A percentile compares a stretch with the other conserved stretches of the same genome.
Evolutionary conservation across 352 stramenopile genomes (phyloP).

Genomic region (Phytophthora rubi): DNA sequence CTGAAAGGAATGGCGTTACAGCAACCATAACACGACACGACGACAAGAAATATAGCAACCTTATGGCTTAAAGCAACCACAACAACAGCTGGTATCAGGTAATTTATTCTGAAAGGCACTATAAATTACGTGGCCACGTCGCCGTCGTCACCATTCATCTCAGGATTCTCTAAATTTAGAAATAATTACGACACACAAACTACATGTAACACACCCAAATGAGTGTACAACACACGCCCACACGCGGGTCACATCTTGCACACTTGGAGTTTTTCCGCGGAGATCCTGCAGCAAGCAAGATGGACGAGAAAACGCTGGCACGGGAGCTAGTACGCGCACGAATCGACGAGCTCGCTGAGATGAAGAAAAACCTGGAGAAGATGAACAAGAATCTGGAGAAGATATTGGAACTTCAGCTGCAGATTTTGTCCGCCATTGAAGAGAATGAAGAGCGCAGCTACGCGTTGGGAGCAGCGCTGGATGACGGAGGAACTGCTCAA

Average conservation of each 20-base stretch:
- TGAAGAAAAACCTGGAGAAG: not conserved
- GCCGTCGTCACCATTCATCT: not conserved
- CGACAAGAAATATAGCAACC: not conserved
- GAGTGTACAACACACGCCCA: too few species aligned
- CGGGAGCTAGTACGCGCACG: not conserved
- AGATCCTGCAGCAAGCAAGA: not conserved
- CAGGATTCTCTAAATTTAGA: not conserved
- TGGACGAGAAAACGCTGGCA: not conserved
- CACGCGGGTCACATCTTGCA: not conserved
- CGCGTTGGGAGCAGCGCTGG: not conserved
- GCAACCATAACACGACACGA: not conserved
- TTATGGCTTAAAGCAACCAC: not conserved
- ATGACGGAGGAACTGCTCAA: not conserved
- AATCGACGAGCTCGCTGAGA: not conserved
- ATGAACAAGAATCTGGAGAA: too few species aligned
- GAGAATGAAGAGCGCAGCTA: not conserved
- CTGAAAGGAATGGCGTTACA: not conserved
- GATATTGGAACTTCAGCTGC: not conserved
- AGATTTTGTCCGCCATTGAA: not conserved
- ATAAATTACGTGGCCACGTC: not conserved
- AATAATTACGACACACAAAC: not conserved
- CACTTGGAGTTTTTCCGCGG: not conserved
- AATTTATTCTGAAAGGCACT: not conserved
- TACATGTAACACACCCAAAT: not conserved
- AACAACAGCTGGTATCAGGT: not conserved